Evolutionary conservation across 2,329 filamentous ascomycete genomes (phyloP).

Genomic region (Cercospora sesami): DNA sequence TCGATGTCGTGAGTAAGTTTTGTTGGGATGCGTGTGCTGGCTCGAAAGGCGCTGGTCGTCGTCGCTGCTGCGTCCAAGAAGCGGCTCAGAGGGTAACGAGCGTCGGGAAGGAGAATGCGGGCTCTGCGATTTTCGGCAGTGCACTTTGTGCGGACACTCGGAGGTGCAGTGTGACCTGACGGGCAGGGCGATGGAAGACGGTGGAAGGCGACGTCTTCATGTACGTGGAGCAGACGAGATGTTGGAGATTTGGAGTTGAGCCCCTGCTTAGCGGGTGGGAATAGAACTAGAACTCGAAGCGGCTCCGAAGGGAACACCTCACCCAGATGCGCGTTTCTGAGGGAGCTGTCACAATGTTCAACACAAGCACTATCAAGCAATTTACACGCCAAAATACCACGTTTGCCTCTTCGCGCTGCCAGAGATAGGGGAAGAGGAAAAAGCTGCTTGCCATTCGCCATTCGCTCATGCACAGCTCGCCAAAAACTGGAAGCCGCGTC

Average conservation of each 20-base stretch:
- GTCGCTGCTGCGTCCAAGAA: conserved; percentile 9
- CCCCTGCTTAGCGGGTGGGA: conserved; percentile 3
- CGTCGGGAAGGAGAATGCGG: conserved; percentile 21
- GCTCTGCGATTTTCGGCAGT: neutral
- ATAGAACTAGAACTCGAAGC: neutral
- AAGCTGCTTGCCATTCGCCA: neutral
- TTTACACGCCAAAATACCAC: conserved; percentile 3
- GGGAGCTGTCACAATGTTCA: neutral
- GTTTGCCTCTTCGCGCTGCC: neutral
- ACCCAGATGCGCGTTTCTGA: neutral
- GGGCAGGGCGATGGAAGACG: neutral
- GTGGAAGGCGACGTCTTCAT: neutral
- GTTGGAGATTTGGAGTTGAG: neutral
- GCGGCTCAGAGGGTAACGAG: conserved; percentile 19
- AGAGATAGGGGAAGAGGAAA: neutral
- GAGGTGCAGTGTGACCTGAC: neutral
- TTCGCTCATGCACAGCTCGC: neutral
- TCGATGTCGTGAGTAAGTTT: neutral
- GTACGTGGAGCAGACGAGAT: neutral
- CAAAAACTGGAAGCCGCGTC: neutral
- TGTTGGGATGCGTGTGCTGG: neutral
- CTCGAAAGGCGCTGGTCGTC: conserved; percentile 6
- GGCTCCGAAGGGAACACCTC: neutral
- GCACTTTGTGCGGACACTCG: neutral
- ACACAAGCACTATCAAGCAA: conserved; percentile 10